Evolutionary conservation across 306 rosid species (phyloP), one percentile per base, ranked within the genome.

Genomic region (Pyrus bretschneideri): DNA sequence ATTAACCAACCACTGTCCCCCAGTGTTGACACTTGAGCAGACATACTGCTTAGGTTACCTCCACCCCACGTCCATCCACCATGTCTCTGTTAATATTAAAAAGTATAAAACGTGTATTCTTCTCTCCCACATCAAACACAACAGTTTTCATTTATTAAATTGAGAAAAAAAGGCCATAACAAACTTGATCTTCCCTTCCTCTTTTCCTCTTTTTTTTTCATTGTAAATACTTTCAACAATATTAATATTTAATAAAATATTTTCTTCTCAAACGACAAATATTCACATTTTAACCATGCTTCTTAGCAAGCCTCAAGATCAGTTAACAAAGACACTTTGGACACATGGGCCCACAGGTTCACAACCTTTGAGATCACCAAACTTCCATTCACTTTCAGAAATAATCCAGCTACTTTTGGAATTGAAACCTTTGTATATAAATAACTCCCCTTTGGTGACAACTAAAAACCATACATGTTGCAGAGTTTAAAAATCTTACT

Each of bases 51-150:
- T 58, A 95, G 91, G 80, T 95, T 95, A 64, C 99, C 99, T 74
- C 99, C 99, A 83, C 99, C 97, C 99, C 99, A 95, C 51, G 88
- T 95, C 81, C 92, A 92, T 58, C 93, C 99, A 75, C 99, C 99
- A 82, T 95, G 92, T 82, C 99, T 90, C 99, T 92, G 83, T 69
- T 74, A 76, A 82, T 49, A 78, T 57, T 21, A 67, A 40, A 10
- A 55, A 67, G 58, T 38, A 59, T 9, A 42, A 64, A 69, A 58
- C 27, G 21, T 2, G 42, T 10, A 44, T 60, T 69, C 21, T 76
- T 15, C 11, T 55, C 51, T 33, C 12, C 17, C 19, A 75, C 65
- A 18, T 75, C 54, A 55, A 14, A 65, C 70, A 63, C 18, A 33
- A 17, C 38, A 14, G 2, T 52, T 31, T 61, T 27, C 6, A 12